These are phyloP conservation scores for Pterulicium gracile DNA, from an alignment of 1,284 basidiomycete genomes.

Conservation along the genomic window DNA sequence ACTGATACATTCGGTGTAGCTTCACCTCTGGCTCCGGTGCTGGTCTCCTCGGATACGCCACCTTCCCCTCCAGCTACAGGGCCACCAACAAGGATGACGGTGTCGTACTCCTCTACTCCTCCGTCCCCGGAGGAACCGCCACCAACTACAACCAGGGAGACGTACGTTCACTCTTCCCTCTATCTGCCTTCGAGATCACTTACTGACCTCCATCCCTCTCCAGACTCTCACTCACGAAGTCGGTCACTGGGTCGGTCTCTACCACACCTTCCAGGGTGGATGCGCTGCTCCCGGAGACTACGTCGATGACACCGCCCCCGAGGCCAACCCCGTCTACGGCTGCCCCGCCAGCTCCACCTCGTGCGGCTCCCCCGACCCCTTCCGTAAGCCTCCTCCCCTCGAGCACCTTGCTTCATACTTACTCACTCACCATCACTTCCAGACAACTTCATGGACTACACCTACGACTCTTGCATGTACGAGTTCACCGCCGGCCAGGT, in stretches of 20 bases:
- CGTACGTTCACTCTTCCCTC: too few species aligned
- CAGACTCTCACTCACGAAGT: conserved; percentile 47
- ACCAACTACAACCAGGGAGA: conserved; percentile 37
- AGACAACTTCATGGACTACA: conserved; percentile 37
- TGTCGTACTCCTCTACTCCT: conserved; percentile 37
- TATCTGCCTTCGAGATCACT: too few species aligned
- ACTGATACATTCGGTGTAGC: conserved; percentile 10
- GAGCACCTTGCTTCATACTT: not conserved
- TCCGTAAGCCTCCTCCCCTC: conserved; percentile 26
- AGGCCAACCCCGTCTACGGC: conserved; percentile 30
- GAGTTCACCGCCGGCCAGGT: conserved; percentile 38
- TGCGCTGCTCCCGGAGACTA: conserved; percentile 36
- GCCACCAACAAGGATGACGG: conserved; percentile 32
- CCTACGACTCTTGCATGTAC: conserved; percentile 33
- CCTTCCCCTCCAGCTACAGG: conserved; percentile 34
- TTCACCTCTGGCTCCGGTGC: conserved; percentile 23
- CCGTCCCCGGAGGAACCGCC: conserved; percentile 36
- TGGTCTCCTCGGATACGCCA: conserved; percentile 38
- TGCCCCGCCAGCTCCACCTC: conserved; percentile 38
- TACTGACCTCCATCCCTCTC: too few species aligned
- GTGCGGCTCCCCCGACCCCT: conserved; percentile 33
- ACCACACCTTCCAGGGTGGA: conserved; percentile 51
- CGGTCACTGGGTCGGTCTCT: conserved; percentile 47
- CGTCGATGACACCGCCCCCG: conserved; percentile 40
- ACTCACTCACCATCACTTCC: not conserved